phyloP scores from a whole-genome alignment of 805 yeast genomes.

The Suhomyces pyralidae region DNA sequence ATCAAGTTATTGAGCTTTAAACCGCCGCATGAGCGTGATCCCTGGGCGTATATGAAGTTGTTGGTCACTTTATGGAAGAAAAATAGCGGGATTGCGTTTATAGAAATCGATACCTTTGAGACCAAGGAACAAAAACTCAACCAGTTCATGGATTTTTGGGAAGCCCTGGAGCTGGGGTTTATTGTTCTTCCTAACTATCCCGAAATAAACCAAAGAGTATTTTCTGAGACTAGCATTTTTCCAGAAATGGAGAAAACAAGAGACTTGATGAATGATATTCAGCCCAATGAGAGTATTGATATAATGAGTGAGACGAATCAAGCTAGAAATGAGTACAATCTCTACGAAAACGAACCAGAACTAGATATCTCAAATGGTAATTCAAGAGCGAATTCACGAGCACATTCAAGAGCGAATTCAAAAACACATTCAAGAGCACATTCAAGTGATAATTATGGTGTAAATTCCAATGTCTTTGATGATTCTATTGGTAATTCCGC shows the following conservation, averaged over 20 bases:
- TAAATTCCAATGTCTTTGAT: too few relatives aligned
- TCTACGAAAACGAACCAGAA: not conserved
- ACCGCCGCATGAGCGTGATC: conserved; percentile 9
- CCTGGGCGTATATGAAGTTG: conserved; percentile 15
- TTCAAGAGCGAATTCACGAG: too few relatives aligned
- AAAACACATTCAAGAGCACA: too few relatives aligned
- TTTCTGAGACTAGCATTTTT: conserved; percentile 14
- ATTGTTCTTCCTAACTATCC: conserved; percentile 15
- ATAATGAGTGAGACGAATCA: too few relatives aligned
- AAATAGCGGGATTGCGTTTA: conserved; percentile 13
- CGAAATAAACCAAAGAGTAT: conserved; percentile 11
- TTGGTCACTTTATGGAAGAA: conserved; percentile 22
- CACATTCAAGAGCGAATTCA: too few relatives aligned
- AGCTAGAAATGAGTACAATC: too few relatives aligned
- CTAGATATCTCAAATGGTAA: too few relatives aligned
- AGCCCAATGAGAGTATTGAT: too few relatives aligned
- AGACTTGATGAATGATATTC: not conserved
- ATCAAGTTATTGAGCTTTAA: conserved; percentile 21
- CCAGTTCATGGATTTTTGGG: conserved; percentile 18
- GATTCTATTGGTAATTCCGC: too few relatives aligned
- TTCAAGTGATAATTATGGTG: too few relatives aligned
- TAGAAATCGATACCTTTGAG: conserved; percentile 18
- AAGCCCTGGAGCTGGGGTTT: conserved; percentile 7
- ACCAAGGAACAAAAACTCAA: conserved; percentile 17
- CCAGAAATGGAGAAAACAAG: conserved; percentile 19